These are phyloP conservation scores for Corylus avellana DNA, from an alignment of 306 rosid species.

Conservation along the genomic window DNA sequence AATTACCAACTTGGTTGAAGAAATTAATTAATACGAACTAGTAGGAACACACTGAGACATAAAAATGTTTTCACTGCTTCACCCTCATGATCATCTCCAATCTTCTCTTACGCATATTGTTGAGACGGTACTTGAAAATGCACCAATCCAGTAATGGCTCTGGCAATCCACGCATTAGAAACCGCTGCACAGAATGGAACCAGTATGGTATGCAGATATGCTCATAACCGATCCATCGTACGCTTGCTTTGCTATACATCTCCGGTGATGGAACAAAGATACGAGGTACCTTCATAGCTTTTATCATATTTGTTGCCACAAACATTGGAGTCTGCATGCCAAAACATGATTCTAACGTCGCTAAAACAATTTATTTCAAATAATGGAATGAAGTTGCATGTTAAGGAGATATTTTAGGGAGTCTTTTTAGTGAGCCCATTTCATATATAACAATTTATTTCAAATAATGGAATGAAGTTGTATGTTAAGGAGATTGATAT, in stretches of 20 bases:
- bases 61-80: background rate
- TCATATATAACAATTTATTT: too few species aligned
- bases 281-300: background rate
- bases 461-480: too few species aligned
- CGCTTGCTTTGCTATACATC: constrained; percentile 33
- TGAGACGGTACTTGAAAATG: background rate
- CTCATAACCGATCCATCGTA: constrained; percentile 31
- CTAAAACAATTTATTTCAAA: too few species aligned
- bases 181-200: constrained; percentile 28
- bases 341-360: too few species aligned
- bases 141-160: constrained; percentile 9
- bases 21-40: too few species aligned
- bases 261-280: constrained; percentile 25
- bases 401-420: too few species aligned
- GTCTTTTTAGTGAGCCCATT: too few species aligned
- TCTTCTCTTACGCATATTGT: constrained; percentile 3
- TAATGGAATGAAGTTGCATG: too few species aligned
- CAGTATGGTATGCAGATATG: constrained; percentile 24
- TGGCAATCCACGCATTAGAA: constrained; percentile 10
- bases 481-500: too few species aligned
- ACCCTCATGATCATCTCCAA: background rate
- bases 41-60: too few species aligned
- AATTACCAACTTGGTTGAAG: too few species aligned
- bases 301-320: constrained; percentile 35
- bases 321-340: constrained; percentile 24